phyloP scores from a whole-genome alignment of 805 yeast genomes.

The Spathaspora gorwiae region DNA sequence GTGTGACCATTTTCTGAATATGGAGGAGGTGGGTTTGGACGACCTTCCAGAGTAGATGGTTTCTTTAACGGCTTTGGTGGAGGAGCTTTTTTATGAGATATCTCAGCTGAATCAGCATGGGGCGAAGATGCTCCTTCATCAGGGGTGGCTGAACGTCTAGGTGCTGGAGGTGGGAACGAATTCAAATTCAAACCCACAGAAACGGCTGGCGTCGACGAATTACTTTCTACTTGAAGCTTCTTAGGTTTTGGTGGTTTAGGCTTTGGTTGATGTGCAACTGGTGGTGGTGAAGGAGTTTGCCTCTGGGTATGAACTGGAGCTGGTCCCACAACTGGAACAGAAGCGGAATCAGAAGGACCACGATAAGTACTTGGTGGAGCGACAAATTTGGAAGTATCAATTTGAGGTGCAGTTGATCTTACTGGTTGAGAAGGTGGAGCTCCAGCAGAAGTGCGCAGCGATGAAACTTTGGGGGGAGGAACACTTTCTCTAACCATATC shows the following conservation, averaged over 20 bases:
- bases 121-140: conserved; percentile 1
- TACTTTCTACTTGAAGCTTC: conserved; percentile 1
- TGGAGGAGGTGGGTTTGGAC: conserved; percentile 10
- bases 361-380: conserved; percentile 35
- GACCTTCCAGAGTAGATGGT: conserved; percentile 9
- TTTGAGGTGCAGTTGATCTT: conserved; percentile 16
- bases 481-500: conserved; percentile 15
- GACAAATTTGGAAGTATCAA: conserved; percentile 35
- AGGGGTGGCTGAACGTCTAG: neutral
- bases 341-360: conserved; percentile 6
- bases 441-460: conserved; percentile 1
- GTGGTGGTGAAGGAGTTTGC: conserved; percentile 3
- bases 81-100: conserved; percentile 25
- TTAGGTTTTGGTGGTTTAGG: conserved; percentile 7
- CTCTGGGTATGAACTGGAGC: conserved; percentile 1
- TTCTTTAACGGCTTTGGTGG: conserved; percentile 43
- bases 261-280: neutral
- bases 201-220: neutral
- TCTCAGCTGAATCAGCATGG: neutral
- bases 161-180: neutral
- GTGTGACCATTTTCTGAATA: conserved; percentile 10
- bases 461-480: neutral
- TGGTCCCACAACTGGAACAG: conserved; percentile 2
- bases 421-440: conserved; percentile 2
- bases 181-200: neutral